phyloP scores from a whole-genome alignment of 306 rosid species.

The Echinosophora koreensis region DNA sequence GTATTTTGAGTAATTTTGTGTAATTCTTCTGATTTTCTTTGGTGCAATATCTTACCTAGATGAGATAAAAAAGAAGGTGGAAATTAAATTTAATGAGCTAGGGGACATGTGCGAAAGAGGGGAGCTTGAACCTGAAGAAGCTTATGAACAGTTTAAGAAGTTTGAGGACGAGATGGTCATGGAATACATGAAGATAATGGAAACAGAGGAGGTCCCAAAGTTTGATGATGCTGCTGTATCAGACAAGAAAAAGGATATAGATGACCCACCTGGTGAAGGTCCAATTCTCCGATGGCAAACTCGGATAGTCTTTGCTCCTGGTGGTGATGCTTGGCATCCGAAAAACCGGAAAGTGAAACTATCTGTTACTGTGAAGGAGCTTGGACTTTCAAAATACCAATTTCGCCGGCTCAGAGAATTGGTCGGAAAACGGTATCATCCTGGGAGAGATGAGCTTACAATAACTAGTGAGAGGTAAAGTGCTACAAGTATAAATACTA shows the following conservation, averaged over 20 bases:
- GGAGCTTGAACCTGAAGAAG: slow-evolving; percentile 92
- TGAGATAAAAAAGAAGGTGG: slow-evolving; percentile 80
- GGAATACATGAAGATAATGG: slow-evolving; percentile 63
- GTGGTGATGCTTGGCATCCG: slow-evolving; percentile 99
- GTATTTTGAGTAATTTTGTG: slow-evolving; percentile 13
- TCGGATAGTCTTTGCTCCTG: slow-evolving; percentile 90
- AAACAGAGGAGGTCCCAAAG: slow-evolving; percentile 63
- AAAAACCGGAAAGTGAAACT: slow-evolving; percentile 92
- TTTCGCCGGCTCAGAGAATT: slow-evolving; percentile 83
- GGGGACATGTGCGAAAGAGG: slow-evolving; percentile 97
- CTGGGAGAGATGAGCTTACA: slow-evolving; percentile 91
- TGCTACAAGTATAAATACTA: slow-evolving; percentile 10
- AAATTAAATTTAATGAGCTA: slow-evolving; percentile 73
- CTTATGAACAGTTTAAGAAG: slow-evolving; percentile 78
- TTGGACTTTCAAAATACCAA: slow-evolving; percentile 88
- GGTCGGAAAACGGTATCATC: slow-evolving; percentile 95
- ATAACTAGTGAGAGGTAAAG: slow-evolving; percentile 91
- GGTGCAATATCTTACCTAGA: slow-evolving; percentile 57
- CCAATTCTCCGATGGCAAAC: slow-evolving; percentile 93
- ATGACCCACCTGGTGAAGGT: slow-evolving; percentile 93
- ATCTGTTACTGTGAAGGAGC: slow-evolving; percentile 92
- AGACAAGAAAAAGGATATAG: slow-evolving; percentile 71
- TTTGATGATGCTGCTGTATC: slow-evolving; percentile 57
- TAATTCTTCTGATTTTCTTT: slow-evolving; percentile 36
- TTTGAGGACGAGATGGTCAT: slow-evolving; percentile 81